Conservation (phyloP, 345 rosid genomes). For the Brassica cretica region DNA sequence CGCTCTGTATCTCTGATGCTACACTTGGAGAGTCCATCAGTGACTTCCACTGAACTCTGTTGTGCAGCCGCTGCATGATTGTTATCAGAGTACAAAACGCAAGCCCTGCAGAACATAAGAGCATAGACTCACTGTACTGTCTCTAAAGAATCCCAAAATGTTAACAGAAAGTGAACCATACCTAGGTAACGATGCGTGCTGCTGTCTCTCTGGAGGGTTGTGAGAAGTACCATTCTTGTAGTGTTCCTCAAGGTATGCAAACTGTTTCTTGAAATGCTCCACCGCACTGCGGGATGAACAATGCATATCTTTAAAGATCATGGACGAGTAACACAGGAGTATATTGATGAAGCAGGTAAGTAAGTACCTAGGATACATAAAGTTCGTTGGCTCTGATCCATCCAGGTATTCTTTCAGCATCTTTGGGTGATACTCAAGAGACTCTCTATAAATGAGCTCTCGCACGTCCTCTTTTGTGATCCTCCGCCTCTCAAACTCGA, state of each 20-base stretch:
- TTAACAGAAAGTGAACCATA: conserved; percentile 26
- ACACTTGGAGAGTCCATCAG: conserved; percentile 77
- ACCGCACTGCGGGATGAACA: conserved; percentile 68
- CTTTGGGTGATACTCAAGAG: conserved; percentile 91
- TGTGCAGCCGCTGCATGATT: conserved; percentile 27
- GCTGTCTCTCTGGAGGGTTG: conserved; percentile 90
- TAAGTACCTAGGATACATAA: conserved; percentile 92
- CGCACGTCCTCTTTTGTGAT: conserved; percentile 93
- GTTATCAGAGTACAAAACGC: conserved; percentile 79
- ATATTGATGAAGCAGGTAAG: conserved; percentile 1
- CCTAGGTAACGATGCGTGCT: conserved; percentile 97
- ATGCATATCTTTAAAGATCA: conserved; percentile 9
- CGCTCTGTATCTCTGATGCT: conserved; percentile 71
- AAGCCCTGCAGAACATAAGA: conserved; percentile 53
- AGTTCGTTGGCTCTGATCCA: conserved; percentile 90
- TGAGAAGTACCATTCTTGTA: conserved; percentile 80
- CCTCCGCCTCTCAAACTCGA: conserved; percentile 95
- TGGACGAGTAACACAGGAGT: not conserved
- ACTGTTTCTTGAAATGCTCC: conserved; percentile 96
- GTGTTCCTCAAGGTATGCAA: conserved; percentile 94
- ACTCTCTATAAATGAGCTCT: conserved; percentile 90
- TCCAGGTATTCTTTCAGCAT: conserved; percentile 86
- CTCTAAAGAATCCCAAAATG: not conserved
- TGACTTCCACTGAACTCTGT: conserved; percentile 60
- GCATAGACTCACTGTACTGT: not conserved